phyloP scores from a whole-genome alignment of 2,329 filamentous ascomycete species.

The Microdochium paspali region DNA sequence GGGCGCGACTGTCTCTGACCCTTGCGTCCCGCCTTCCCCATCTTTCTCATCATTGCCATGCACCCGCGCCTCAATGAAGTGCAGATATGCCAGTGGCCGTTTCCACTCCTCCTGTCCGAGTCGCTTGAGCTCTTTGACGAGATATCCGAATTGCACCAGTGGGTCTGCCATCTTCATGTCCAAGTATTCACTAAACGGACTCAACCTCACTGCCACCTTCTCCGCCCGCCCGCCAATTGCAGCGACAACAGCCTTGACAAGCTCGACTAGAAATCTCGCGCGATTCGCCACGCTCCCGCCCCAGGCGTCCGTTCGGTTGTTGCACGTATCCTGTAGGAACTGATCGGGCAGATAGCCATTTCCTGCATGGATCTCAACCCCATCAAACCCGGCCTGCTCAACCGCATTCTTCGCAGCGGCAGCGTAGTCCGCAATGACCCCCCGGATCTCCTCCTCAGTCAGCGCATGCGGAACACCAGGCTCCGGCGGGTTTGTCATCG shows the following conservation, averaged over 20 bases:
- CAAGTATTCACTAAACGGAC: background rate
- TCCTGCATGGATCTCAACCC: conserved; percentile 49
- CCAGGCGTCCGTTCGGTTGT: conserved; percentile 42
- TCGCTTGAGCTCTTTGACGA: conserved; percentile 10
- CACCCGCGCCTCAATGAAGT: background rate
- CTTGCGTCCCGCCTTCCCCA: background rate
- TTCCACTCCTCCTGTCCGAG: conserved; percentile 15
- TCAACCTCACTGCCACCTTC: conserved; percentile 43
- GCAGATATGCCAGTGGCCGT: background rate
- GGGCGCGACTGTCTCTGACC: background rate
- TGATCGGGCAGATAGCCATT: conserved; percentile 58
- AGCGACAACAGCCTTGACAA: conserved; percentile 28
- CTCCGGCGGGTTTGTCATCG: background rate
- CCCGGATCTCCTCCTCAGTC: conserved; percentile 55
- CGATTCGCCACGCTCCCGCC: conserved; percentile 45
- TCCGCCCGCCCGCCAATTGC: conserved; percentile 36
- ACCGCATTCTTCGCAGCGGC: conserved; percentile 46
- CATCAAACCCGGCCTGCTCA: conserved; percentile 57
- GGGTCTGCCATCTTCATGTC: background rate
- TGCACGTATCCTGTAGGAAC: conserved; percentile 44
- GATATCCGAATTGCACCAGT: background rate
- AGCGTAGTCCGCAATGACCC: conserved; percentile 51
- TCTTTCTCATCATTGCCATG: background rate
- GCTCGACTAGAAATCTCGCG: conserved; percentile 38
- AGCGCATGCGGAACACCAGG: conserved; percentile 47